These are phyloP conservation scores for Hemisphaericaspora lyxosophila DNA, from an alignment of 1,139 yeast species.

Conservation along the genomic window DNA sequence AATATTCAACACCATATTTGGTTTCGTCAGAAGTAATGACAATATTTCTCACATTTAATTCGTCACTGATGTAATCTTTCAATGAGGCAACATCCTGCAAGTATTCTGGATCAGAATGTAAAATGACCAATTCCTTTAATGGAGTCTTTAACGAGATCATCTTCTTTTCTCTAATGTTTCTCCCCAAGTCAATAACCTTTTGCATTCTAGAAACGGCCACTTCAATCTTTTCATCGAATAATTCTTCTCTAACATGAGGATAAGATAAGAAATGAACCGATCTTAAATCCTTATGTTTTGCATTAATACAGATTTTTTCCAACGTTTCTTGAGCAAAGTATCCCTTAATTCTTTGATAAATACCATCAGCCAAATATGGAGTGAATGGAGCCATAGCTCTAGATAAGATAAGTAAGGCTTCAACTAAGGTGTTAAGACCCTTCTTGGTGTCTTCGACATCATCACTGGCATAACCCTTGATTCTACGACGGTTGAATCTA, in stretches of 20 bases:
- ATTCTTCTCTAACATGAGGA: constrained; percentile 82
- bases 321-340: constrained; percentile 59
- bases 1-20: constrained; percentile 87
- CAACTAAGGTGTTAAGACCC: constrained; percentile 88
- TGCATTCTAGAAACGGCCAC: constrained; percentile 94
- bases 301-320: constrained; percentile 40
- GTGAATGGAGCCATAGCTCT: constrained; percentile 99
- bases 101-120: constrained; percentile 76
- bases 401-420: constrained; percentile 81
- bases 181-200: constrained; percentile 91
- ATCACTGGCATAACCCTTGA: constrained; percentile 78
- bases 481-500: constrained; percentile 95
- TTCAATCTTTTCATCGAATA: constrained; percentile 77
- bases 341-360: constrained; percentile 72
- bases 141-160: constrained; percentile 93
- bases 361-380: constrained; percentile 89
- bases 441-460: constrained; percentile 80
- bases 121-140: constrained; percentile 79
- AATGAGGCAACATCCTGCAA: constrained; percentile 77
- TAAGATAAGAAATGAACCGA: constrained; percentile 91
- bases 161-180: constrained; percentile 95
- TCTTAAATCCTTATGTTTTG: constrained; percentile 55
- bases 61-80: constrained; percentile 79
- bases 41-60: constrained; percentile 86
- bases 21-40: constrained; percentile 88